Percentiles rank a stretch among this genome's conserved stretches.
These are phyloP conservation scores for Ceratonia siliqua DNA, from an alignment of 306 rosid genomes.

Conservation along the genomic window DNA sequence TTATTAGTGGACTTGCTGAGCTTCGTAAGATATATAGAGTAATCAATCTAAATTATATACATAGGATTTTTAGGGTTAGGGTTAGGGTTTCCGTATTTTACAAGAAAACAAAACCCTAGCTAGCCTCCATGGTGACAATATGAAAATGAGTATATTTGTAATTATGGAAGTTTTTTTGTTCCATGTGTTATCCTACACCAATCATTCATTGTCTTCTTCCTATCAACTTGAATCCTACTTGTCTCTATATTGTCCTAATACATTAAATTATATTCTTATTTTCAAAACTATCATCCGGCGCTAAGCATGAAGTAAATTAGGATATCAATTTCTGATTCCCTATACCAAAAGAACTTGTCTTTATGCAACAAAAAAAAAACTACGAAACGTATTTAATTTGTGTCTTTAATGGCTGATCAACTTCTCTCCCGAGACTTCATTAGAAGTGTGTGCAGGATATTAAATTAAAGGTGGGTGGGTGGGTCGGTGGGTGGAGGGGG, in stretches of 20 bases:
- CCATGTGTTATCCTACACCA: not conserved
- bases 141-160: not conserved
- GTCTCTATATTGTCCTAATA: not conserved
- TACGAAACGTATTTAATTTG: too few species aligned
- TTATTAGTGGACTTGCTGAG: not conserved
- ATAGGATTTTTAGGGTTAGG: not conserved
- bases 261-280: not conserved
- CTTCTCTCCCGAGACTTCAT: too few species aligned
- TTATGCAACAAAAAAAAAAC: too few species aligned
- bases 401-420: too few species aligned
- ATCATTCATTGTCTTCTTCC: not conserved
- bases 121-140: not conserved
- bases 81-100: too few species aligned
- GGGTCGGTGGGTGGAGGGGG: too few species aligned
- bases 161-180: not conserved
- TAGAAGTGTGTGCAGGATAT: too few species aligned
- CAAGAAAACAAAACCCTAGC: not conserved
- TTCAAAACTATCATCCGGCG: not conserved
- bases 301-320: too few species aligned
- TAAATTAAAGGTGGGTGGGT: too few species aligned
- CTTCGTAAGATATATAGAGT: not conserved
- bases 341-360: too few species aligned
- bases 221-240: not conserved
- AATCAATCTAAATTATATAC: not conserved
- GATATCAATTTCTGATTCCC: too few species aligned